These are phyloP conservation scores for Sporothrix sp. DNA, from an alignment of 2,329 filamentous ascomycete genomes.

Conservation along the genomic window DNA sequence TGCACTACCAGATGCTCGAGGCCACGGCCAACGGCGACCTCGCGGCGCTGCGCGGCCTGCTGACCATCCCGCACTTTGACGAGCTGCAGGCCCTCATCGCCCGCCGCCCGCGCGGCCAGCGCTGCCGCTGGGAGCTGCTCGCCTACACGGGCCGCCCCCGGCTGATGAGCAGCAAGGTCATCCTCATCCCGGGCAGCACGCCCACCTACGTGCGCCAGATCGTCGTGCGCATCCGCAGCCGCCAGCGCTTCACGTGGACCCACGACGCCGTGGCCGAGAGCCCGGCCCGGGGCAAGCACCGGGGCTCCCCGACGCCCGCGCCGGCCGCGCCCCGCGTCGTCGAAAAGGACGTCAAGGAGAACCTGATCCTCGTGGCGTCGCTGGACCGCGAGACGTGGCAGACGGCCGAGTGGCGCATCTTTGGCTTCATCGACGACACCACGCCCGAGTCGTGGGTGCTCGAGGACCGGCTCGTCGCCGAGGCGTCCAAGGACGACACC, in stretches of 20 bases:
- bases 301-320: too few relatives aligned
- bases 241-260: conserved; percentile 43
- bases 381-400: conserved; percentile 37
- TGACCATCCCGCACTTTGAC: conserved; percentile 39
- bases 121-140: conserved; percentile 45
- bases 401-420: conserved; percentile 50
- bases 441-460: conserved; percentile 33
- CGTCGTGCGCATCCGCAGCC: conserved; percentile 49
- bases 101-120: conserved; percentile 36
- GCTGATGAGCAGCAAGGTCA: conserved; percentile 46
- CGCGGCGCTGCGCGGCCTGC: conserved; percentile 40
- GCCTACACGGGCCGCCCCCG: conserved; percentile 39
- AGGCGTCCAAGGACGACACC: conserved; percentile 1
- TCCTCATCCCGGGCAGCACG: conserved; percentile 35
- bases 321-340: conserved; percentile 34
- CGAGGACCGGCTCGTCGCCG: conserved; percentile 16
- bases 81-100: conserved; percentile 46
- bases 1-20: conserved; percentile 53
- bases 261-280: conserved; percentile 22
- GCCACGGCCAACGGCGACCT: conserved; percentile 51
- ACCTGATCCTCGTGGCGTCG: conserved; percentile 49
- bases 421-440: conserved; percentile 52
- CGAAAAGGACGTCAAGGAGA: conserved; percentile 49
- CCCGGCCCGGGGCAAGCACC: neutral
- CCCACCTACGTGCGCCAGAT: conserved; percentile 35